Evolutionary conservation across 2,329 filamentous ascomycete genomes (phyloP).

Genomic region (Penicillium freii): DNA sequence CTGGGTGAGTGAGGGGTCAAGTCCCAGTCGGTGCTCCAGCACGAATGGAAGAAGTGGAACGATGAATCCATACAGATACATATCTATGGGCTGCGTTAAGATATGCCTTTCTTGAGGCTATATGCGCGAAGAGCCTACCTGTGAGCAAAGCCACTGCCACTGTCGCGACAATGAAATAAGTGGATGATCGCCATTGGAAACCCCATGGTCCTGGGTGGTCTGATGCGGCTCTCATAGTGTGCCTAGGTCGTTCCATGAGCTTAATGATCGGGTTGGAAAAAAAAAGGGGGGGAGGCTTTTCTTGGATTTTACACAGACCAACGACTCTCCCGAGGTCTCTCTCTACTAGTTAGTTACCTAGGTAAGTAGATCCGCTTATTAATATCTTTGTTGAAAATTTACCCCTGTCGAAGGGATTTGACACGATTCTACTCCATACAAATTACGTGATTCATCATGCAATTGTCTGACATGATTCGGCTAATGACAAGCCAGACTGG

Average conservation of each 20-base stretch:
- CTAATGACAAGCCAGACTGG: not conserved
- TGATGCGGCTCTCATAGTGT: not conserved
- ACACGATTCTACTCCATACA: no score
- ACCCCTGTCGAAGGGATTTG: not conserved
- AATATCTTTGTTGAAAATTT: not conserved
- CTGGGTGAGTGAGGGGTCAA: slow-evolving; percentile 26
- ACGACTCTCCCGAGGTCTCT: no score
- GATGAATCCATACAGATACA: slow-evolving; percentile 32
- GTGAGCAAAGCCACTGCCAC: slow-evolving; percentile 27
- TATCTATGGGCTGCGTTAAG: slow-evolving; percentile 17
- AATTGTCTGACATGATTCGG: not conserved
- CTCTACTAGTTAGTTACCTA: not conserved
- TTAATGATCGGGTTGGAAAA: not conserved
- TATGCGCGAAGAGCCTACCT: slow-evolving; percentile 8
- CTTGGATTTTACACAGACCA: not conserved
- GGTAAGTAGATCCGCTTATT: not conserved
- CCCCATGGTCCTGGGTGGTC: slow-evolving; percentile 14
- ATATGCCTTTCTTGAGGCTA: not conserved
- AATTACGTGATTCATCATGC: no score
- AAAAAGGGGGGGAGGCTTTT: no score
- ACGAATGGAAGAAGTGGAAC: slow-evolving; percentile 33
- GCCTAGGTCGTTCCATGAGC: not conserved
- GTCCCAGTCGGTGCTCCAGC: slow-evolving; percentile 26
- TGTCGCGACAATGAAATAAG: slow-evolving; percentile 23
- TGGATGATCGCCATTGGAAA: slow-evolving; percentile 24